Evolutionary conservation across 2,329 filamentous ascomycete species (phyloP), one percentile per base, ranked within the genome.

Genomic region (Hypoxylon sp.): DNA sequence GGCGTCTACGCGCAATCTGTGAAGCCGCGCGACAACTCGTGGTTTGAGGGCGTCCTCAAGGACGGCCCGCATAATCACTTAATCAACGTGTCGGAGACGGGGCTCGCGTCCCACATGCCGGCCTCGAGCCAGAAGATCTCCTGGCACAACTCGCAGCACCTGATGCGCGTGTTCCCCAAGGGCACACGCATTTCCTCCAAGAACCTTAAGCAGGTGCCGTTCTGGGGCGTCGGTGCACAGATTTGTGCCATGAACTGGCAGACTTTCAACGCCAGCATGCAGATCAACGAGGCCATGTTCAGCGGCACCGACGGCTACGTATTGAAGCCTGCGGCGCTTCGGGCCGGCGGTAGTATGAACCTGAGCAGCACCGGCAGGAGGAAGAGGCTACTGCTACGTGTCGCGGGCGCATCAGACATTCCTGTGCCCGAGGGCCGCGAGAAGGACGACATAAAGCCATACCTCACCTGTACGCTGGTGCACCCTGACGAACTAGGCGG

Each of bases 211-310:
- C 86, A 85, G 0, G 79, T 86, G 0, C 79, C 81, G 0, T 89
- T 87, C 69, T 90, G 87, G 87, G 85, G 79, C 5, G 70, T 88
- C 3, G 87, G 87, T 1, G 86, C 87, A 2, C 87, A 90, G 66
- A 86, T 90, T 42, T 88, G 85, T 68, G 87, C 87, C 2, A 77
- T 90, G 48, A 90, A 90, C 73, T 87, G 86, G 83, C 87, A 90
- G 67, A 87, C 81, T 0, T 90, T 88, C 62, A 85, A 85, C 27
- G 81, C 82, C 5, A 81, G 81, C 67, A 86, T 87, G 75, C 87
- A 89, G 71, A 77, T 89, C 63, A 89, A 89, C 68, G 86, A 88
- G 66, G 87, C 87, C 0, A 76, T 90, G 0, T 89, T 90, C 71
- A 80, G 78, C 42, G 86, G 85, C 10, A 85, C 86, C 0, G 83